Evolutionary conservation across 176 grass and related monocot genomes (phyloP), one percentile per base, ranked within the genome.

Genomic region (Avena atlantica): DNA sequence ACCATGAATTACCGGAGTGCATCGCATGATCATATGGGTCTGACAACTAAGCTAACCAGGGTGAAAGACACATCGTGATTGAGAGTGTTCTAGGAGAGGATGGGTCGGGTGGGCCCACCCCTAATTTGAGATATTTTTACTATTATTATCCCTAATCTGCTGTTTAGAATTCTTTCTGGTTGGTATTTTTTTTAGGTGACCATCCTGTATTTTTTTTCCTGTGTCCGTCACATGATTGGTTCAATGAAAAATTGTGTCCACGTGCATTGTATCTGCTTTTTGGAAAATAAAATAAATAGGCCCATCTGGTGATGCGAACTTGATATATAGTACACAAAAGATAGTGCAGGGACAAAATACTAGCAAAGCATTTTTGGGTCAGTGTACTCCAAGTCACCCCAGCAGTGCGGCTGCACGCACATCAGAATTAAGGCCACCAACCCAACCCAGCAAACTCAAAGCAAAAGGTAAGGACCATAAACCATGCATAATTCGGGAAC

Each of bases 311-410:
- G 36, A 66, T 42, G 40, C 40, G 40, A 42, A 42, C 40, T 42
- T 42, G 40, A 42, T 42, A 34, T 4, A 34, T 34, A 42, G 40
- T 42, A 67, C 60, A 23, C 12, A 56, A 78, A 40, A 8, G 53
- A 12, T 74, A 49, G n/a, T 63, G 55, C 52, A 23, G 2, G 16
- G 17, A 29, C 51, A 10, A 73, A 83, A 47, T 14, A 40, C 37
- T 40, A 78, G 36, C 74, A 59, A 86, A 71, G 15, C 76, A 12
- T 70, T 80, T 19, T 45, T 52, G 1, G 21, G 65, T 48, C 10
- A 49, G 66, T 73, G 67, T 36, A 31, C 77, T 81, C 64, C 62
- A 14, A n/a, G 25, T 85, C 83, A 76, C 44, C 24, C 5, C 50
- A 80, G 78, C 78, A 81, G 68, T 23, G 8, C 42, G 5, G 69